Conservation (phyloP, 352 stramenopile species). For the Hyaloperonospora brassicae region DNA sequence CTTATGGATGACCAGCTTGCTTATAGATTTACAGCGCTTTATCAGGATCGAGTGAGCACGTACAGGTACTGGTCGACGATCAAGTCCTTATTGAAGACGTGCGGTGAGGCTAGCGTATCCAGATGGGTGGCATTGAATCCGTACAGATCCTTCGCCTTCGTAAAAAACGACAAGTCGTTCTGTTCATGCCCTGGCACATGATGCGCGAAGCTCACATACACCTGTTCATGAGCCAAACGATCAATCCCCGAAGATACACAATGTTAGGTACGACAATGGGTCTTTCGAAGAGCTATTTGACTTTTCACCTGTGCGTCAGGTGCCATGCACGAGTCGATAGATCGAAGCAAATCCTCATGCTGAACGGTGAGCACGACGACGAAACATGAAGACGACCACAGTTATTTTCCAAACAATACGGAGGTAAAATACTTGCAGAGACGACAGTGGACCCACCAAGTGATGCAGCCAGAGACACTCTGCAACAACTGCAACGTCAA, state of each 20-base stretch:
- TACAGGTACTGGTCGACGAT: constrained; percentile 46
- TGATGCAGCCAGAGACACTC: constrained; percentile 51
- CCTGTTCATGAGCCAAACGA: constrained; percentile 14
- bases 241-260: background rate
- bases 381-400: constrained; percentile 3
- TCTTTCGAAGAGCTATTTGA: background rate
- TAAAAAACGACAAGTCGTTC: constrained; percentile 46
- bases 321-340: constrained; percentile 31
- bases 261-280: constrained; percentile 9
- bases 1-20: no score
- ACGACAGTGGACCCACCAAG: constrained; percentile 18
- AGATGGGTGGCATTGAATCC: constrained; percentile 32
- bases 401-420: background rate
- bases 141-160: constrained; percentile 32
- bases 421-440: background rate
- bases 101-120: constrained; percentile 32
- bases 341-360: constrained; percentile 38
- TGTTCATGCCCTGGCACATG: constrained; percentile 42
- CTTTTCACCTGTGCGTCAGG: constrained; percentile 23
- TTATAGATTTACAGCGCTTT: no score
- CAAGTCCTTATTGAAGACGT: constrained; percentile 35
- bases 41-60: constrained; percentile 22
- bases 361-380: constrained; percentile 3
- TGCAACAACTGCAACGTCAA: constrained; percentile 41
- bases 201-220: constrained; percentile 44